Evolutionary conservation across 2,329 filamentous ascomycete genomes (phyloP), one percentile per base, ranked within the genome.

Genomic region (Fusarium foetens): DNA sequence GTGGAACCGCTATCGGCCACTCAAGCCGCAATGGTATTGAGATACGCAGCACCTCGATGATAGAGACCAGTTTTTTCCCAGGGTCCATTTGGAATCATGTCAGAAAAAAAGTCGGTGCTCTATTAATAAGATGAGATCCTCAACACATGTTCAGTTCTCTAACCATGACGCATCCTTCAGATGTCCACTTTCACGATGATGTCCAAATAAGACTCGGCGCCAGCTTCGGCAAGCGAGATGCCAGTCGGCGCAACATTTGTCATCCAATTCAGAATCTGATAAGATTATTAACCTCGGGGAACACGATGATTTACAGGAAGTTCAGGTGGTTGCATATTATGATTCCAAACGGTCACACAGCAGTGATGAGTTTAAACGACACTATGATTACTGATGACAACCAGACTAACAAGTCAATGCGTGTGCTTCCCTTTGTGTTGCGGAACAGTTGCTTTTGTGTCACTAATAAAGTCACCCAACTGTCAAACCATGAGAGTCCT

Each of bases 1-100:
- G 74, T 76, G 72, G 74, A 66, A 68, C 72, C 74, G 52, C 61
- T 35, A 57, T 64, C 62, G 71, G 66, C 59, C 63, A 63, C 51
- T 45, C 35, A 68, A 52, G 58, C 39, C 64, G 53, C 59, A 53
- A 42, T 62, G 46, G 46, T 58, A 41, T 66, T 64, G 58, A 61
- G 52, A 58, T 43, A 63, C 45, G 68, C 55, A 66, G 58, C 29
- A 74, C 74, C 68, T 75, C 75, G 74, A 76, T 76, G 74, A 76
- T 69, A 63, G 70, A 45, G 36, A 52, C 39, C 35, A 27, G 43
- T 60, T 41, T 51, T 51, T 57, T 60, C 42, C 52, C 59, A 52
- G 58, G 54, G n/a, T 39, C 17, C 25, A 59, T 72, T 73, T 72
- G 70, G 70, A 72, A 72, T 72, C 63, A 71, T 53, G 16, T 46